phyloP scores from a whole-genome alignment of 2,329 filamentous ascomycete species.

The Xylaria polymorpha region DNA sequence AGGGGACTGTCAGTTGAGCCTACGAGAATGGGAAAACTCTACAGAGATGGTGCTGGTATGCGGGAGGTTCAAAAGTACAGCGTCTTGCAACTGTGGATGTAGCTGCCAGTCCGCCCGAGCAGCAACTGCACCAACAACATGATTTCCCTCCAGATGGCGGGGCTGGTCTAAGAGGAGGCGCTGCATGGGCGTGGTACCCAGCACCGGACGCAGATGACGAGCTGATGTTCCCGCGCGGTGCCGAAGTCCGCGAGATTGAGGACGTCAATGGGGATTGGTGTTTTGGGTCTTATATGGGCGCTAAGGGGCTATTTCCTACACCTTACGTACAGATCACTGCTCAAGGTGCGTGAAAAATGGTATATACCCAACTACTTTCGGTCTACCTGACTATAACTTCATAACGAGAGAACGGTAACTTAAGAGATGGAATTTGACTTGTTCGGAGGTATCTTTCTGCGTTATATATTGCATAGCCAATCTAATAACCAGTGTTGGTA shows the following conservation, averaged over 20 bases:
- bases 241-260: slow-evolving; percentile 84
- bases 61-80: slow-evolving; percentile 53
- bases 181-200: slow-evolving; percentile 84
- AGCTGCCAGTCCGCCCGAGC: slow-evolving; percentile 55
- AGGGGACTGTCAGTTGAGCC: slow-evolving; percentile 71
- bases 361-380: background rate
- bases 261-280: slow-evolving; percentile 94
- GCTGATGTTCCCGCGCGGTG: slow-evolving; percentile 83
- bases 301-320: slow-evolving; percentile 82
- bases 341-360: slow-evolving; percentile 4
- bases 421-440: background rate
- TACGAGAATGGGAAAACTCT: slow-evolving; percentile 55
- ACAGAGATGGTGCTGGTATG: slow-evolving; percentile 65
- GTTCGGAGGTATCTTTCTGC: background rate
- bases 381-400: background rate
- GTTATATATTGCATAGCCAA: background rate
- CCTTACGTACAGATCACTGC: slow-evolving; percentile 71
- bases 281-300: slow-evolving; percentile 85
- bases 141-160: slow-evolving; percentile 81
- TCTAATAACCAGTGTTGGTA: background rate
- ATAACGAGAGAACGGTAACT: background rate
- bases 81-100: slow-evolving; percentile 65
- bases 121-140: slow-evolving; percentile 22
- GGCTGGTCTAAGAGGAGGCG: slow-evolving; percentile 70
- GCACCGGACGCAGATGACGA: slow-evolving; percentile 75